Conservation (phyloP, 805 yeast genomes). For the Nakazawaea laoshanensis region DNA sequence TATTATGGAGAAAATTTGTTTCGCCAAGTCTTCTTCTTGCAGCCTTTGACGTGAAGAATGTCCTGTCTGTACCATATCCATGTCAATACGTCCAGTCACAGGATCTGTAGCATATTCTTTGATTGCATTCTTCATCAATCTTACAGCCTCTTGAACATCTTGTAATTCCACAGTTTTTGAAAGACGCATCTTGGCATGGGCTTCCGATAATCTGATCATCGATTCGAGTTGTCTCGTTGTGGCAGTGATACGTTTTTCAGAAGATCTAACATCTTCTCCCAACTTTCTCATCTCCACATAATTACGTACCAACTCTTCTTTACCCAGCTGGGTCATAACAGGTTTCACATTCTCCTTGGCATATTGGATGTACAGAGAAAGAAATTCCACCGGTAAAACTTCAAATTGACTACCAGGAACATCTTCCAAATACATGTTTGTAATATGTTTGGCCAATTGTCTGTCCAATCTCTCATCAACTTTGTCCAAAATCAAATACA, state of each 20-base stretch:
- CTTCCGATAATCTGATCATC: conserved; percentile 91
- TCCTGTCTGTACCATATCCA: conserved; percentile 96
- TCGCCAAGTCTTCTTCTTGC: conserved; percentile 62
- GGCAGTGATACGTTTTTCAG: conserved; percentile 92
- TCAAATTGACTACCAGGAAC: conserved; percentile 62
- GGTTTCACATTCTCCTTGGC: conserved; percentile 86
- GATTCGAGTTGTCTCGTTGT: conserved; percentile 96
- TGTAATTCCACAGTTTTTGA: conserved; percentile 58
- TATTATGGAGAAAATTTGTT: conserved; percentile 48
- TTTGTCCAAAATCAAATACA: conserved; percentile 84
- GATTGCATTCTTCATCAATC: conserved; percentile 87
- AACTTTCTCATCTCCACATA: conserved; percentile 91
- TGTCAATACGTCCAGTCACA: conserved; percentile 89
- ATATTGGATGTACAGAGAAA: conserved; percentile 84
- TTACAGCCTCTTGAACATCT: conserved; percentile 90
- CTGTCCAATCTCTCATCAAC: conserved; percentile 84
- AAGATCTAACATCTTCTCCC: conserved; percentile 83
- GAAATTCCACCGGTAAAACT: conserved; percentile 76
- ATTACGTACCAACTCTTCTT: conserved; percentile 73
- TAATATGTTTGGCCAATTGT: conserved; percentile 81
- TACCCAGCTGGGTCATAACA: conserved; percentile 70
- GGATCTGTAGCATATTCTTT: conserved; percentile 99
- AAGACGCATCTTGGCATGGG: conserved; percentile 94
- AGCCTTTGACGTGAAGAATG: conserved; percentile 81
- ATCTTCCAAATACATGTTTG: conserved; percentile 88